phyloP scores from a whole-genome alignment of 768 basidiomycete species.

The Lepiota venenata region DNA sequence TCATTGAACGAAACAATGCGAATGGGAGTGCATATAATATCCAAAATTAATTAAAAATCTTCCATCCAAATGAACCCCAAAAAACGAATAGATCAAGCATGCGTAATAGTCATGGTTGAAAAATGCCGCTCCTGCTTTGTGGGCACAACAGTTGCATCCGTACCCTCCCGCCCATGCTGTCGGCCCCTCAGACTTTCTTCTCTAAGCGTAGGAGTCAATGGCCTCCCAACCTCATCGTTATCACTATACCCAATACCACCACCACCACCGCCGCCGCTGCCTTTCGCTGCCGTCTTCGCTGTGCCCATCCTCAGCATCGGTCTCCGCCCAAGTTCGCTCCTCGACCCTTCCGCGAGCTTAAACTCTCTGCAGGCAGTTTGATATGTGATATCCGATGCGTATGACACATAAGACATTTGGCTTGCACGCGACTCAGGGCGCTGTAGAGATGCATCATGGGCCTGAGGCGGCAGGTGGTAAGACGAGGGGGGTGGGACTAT shows the following conservation, averaged over 20 bases:
- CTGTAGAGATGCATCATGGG: not conserved
- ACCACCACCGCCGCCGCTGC: not conserved
- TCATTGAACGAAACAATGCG: too few species aligned
- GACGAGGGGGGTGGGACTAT: conserved; percentile 1
- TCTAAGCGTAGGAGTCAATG: conserved; percentile 16
- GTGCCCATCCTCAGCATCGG: not conserved
- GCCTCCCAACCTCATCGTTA: conserved; percentile 1
- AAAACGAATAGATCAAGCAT: not conserved
- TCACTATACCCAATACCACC: not conserved
- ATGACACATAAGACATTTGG: conserved; percentile 5
- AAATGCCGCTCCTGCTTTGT: conserved; percentile 1
- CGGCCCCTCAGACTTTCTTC: not conserved
- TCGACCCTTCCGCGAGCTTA: conserved; percentile 2
- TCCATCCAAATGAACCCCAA: not conserved
- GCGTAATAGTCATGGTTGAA: not conserved
- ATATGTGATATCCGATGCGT: conserved; percentile 7
- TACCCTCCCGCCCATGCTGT: conserved; percentile 15
- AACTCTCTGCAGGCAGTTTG: conserved; percentile 15
- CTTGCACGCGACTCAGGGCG: conserved; percentile 11
- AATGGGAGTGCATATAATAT: too few species aligned
- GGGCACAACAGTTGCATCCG: conserved; percentile 17
- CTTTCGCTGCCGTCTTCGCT: not conserved
- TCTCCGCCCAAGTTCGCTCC: not conserved
- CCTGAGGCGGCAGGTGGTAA: not conserved
- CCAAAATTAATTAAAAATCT: too few species aligned